These are phyloP conservation scores for Crepidotus variabilis DNA, from an alignment of 768 basidiomycete genomes.

Conservation along the genomic window DNA sequence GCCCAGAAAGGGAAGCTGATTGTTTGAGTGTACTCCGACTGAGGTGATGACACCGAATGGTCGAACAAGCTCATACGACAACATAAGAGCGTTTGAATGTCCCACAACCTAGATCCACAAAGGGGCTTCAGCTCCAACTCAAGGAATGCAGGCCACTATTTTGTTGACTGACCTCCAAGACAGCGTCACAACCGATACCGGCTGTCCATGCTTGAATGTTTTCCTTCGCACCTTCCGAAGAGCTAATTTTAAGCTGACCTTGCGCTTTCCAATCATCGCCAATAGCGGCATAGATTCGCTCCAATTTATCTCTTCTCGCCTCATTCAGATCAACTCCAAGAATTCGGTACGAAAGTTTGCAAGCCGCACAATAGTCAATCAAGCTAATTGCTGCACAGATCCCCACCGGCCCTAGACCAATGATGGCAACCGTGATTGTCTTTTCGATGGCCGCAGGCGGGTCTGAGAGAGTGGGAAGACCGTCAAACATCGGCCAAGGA, in stretches of 20 bases:
- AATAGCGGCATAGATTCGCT: slow-evolving; percentile 52
- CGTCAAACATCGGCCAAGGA: slow-evolving; percentile 51
- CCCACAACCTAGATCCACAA: slow-evolving; percentile 60
- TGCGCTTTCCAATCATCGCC: slow-evolving; percentile 36
- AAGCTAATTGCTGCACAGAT: slow-evolving; percentile 64
- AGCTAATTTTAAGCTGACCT: slow-evolving; percentile 47
- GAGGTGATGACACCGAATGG: slow-evolving; percentile 75
- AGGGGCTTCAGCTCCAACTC: not conserved
- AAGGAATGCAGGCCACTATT: not conserved
- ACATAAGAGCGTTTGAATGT: slow-evolving; percentile 54
- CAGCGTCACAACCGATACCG: slow-evolving; percentile 56
- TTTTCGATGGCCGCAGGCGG: slow-evolving; percentile 42
- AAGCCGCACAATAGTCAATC: slow-evolving; percentile 52
- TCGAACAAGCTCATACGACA: slow-evolving; percentile 68
- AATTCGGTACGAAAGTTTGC: slow-evolving; percentile 46
- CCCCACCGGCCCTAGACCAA: slow-evolving; percentile 80
- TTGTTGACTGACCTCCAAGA: slow-evolving; percentile 55
- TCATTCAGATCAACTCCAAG: slow-evolving; percentile 63
- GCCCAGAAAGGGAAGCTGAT: slow-evolving; percentile 52
- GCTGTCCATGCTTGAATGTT: slow-evolving; percentile 50
- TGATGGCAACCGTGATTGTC: slow-evolving; percentile 55
- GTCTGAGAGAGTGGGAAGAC: slow-evolving; percentile 23
- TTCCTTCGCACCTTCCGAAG: slow-evolving; percentile 48
- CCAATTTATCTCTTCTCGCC: slow-evolving; percentile 54
- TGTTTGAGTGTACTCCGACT: slow-evolving; percentile 66